Percentiles rank a stretch among this genome's conserved stretches.
Evolutionary conservation across 805 yeast species (phyloP).

Genomic region (Suhomyces xylopsoci): DNA sequence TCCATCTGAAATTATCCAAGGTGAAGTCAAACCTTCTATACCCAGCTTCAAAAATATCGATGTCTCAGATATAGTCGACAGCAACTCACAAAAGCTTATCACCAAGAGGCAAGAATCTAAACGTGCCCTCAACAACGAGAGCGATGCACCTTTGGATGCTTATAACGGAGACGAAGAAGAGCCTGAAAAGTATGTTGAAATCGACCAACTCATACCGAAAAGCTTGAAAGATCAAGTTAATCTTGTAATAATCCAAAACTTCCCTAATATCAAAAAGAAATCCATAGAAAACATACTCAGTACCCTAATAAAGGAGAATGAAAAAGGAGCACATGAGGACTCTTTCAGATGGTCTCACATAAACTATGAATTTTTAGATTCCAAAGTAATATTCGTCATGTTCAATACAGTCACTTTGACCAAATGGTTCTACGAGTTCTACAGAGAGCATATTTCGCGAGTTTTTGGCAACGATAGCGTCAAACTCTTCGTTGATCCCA

Average conservation of each 20-base stretch:
- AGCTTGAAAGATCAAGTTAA: slow-evolving; percentile 35
- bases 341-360: slow-evolving; percentile 30
- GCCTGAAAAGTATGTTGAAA: slow-evolving; percentile 19
- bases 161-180: slow-evolving; percentile 13
- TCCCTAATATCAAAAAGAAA: slow-evolving; percentile 27
- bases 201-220: slow-evolving; percentile 28
- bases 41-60: slow-evolving; percentile 7
- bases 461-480: neutral
- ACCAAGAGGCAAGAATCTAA: neutral
- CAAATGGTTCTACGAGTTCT: slow-evolving; percentile 12
- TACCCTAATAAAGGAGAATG: slow-evolving; percentile 10
- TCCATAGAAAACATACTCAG: slow-evolving; percentile 33
- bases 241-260: slow-evolving; percentile 30
- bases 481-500: neutral
- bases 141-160: neutral
- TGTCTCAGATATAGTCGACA: slow-evolving; percentile 7
- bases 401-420: slow-evolving; percentile 17
- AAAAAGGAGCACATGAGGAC: neutral
- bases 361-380: slow-evolving; percentile 31
- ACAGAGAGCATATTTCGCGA: neutral
- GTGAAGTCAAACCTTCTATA: neutral
- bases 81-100: slow-evolving; percentile 8
- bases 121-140: neutral
- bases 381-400: slow-evolving; percentile 30
- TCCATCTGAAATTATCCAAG: neutral